Evolutionary conservation across 148 eudicot species (phyloP).

Genomic region (Dianthus caryophyllus): DNA sequence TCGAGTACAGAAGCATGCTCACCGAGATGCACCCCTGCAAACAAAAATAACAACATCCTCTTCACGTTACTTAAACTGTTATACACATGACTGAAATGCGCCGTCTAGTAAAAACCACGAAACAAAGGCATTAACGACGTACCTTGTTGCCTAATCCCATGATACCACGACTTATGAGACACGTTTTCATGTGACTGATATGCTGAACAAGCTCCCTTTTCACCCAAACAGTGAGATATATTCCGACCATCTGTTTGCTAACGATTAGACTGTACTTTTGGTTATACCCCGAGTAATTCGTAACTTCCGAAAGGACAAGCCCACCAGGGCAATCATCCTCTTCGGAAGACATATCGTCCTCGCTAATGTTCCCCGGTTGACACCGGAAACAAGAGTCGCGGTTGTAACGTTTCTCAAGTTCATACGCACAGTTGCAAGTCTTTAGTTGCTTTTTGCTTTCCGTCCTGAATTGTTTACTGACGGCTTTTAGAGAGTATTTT

Average conservation of each 20-base stretch:
- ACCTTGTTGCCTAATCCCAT: constrained; percentile 69
- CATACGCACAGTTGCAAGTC: constrained; percentile 51
- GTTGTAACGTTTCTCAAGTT: constrained; percentile 34
- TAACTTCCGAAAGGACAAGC: constrained; percentile 24
- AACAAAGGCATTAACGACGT: not conserved
- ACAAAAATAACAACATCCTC: not conserved
- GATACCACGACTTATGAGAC: constrained; percentile 49
- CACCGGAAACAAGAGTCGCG: constrained; percentile 54
- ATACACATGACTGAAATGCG: not conserved
- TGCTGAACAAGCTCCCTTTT: constrained; percentile 44
- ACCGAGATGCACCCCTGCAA: constrained; percentile 67
- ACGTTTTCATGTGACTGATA: constrained; percentile 45
- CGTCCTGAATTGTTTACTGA: constrained; percentile 47
- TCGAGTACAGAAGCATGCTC: constrained; percentile 51
- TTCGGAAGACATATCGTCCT: constrained; percentile 40
- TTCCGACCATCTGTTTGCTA: constrained; percentile 67
- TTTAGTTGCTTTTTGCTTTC: constrained; percentile 50
- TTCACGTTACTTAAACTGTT: not conserved
- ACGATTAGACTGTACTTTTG: constrained; percentile 42
- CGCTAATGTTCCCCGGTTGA: constrained; percentile 30
- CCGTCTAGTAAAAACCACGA: not conserved
- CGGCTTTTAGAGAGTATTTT: constrained; percentile 48
- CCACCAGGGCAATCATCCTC: constrained; percentile 43
- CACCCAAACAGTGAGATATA: constrained; percentile 51
- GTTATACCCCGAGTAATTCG: constrained; percentile 15